Base-by-base conservation (phyloP, 225 moss, liverwort and hornwort species). In the Climacium dendroides region DNA sequence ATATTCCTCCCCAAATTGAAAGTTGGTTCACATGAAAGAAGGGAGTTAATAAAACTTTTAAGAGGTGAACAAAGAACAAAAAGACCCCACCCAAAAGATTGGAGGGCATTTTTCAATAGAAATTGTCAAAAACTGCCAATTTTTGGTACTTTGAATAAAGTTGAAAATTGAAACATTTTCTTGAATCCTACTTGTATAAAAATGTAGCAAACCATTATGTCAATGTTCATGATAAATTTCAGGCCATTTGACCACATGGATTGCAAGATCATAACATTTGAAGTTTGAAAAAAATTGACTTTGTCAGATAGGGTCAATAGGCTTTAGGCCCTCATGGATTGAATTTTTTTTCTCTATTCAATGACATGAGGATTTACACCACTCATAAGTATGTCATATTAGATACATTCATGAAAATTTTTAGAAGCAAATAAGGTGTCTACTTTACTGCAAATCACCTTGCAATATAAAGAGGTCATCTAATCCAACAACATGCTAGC, bases 51-150 rank as follows among this genome's bases (percentile, higher is more conserved):
- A 41, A 41, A 41, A 26, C 5, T 15, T 26, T 25, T 4, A 41
- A 34, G 5, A 13, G 1, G 5, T 26, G 26, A 70, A 41, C 5
- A 70, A 41, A 15, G 15, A 26, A 7, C 3, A 41, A 70, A 43
- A 70, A 2, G 8, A 8, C 4, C 5, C 14, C 15, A 41, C 3
- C 15, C 5, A 7, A 15, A 26, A 41, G 4, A 8, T 41, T 3
- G 1, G 2, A 43, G 1, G 15, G 15, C 3, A 0, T 26, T 43
- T 41, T 7, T n/a, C n/a, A n/a, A 69, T 7, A 69, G 4, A 39
- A 37, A 13, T 39, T 69, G 4, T 13, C 0, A 39, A 1, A 41
- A 65, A 5, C 0, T 39, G 0, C 5, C 8, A 41, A 15, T 26
- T 43, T 37, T 14, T 7, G 26, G 25, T 39, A 5, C 25, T 43